Evolutionary conservation across 257 asterid genomes (phyloP), one percentile per base, ranked within the genome.

Genomic region (Ocimum tenuiflorum): DNA sequence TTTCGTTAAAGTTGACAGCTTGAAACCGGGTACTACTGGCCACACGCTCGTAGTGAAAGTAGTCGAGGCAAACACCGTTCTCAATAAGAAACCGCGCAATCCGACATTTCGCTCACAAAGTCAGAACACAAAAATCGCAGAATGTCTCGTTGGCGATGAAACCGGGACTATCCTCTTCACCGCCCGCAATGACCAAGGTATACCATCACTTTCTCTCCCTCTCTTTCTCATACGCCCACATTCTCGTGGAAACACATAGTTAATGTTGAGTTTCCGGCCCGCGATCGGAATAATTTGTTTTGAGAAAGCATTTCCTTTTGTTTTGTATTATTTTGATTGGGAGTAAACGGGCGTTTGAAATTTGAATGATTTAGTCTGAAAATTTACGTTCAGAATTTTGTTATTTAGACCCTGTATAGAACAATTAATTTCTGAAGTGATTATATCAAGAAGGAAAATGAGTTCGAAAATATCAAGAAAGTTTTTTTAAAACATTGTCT

Each of bases 131-230:
- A 81, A 79, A 70, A 86, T 88, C 62, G 83, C 96, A 1, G 96
- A 88, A 68, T 88, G 96, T 59, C 92, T 88, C 59, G 59, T 86
- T 60, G 96, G 96, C 9, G 96, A 88, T 55, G 96, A 88, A 18
- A 82, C 96, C 6, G 96, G 85, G 42, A 70, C 90, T 43, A 82
- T 88, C 39, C 91, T 88, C 75, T 87, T 88, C 65, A 84, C 96
- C 75, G 95, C 96, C 42, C 86, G 96, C 46, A 86, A 88, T 17
- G 86, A 86, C 7, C 96, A 36, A 36, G 42, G 42, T 36, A 36
- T 9, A 27, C 3, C 31, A 27, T 27, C 31, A 27, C 31, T 27
- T 4, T 27, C 31, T 27, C 31, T 27, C 31, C 4, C 31, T 27
- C 31, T 27, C 2, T 27, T 4, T 27, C 31, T 27, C 31, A 27